Evolutionary conservation across 1,139 yeast species (phyloP).

Genomic region (Zygosaccharomyces pseudobailii): DNA sequence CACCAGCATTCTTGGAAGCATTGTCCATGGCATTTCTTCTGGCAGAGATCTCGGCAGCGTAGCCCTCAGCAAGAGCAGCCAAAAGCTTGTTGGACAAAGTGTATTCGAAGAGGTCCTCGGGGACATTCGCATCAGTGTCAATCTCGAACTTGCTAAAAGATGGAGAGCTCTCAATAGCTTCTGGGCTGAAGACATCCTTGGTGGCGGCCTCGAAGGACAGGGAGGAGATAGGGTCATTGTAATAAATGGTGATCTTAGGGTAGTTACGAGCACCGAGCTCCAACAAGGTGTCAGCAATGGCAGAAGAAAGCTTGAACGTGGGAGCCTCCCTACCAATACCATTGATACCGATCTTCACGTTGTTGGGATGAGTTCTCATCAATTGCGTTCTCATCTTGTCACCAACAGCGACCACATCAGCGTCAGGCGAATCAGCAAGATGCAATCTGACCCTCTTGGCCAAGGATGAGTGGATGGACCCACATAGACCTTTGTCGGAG

Average conservation of each 20-base stretch:
- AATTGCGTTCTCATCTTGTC: constrained; percentile 91
- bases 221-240: constrained; percentile 83
- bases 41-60: constrained; percentile 96
- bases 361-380: constrained; percentile 70
- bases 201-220: constrained; percentile 84
- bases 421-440: constrained; percentile 55
- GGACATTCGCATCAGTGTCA: constrained; percentile 67
- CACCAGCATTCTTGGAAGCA: constrained; percentile 99
- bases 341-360: constrained; percentile 69
- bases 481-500: constrained; percentile 98
- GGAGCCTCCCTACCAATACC: constrained; percentile 98
- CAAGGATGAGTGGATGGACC: constrained; percentile 92
- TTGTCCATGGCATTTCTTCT: constrained; percentile 99
- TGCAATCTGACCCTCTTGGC: constrained; percentile 81
- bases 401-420: constrained; percentile 85
- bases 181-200: constrained; percentile 63
- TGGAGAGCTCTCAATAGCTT: constrained; percentile 79
- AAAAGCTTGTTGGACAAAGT: constrained; percentile 85
- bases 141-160: constrained; percentile 79
- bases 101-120: constrained; percentile 71
- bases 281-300: constrained; percentile 79
- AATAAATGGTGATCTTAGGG: constrained; percentile 73
- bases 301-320: constrained; percentile 81
- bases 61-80: constrained; percentile 95
- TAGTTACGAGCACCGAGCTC: constrained; percentile 49